A percentile compares a stretch with the other conserved stretches of the same genome.
These are phyloP conservation scores for Candida nitratophila DNA, from an alignment of 805 yeast species.

Conservation along the genomic window DNA sequence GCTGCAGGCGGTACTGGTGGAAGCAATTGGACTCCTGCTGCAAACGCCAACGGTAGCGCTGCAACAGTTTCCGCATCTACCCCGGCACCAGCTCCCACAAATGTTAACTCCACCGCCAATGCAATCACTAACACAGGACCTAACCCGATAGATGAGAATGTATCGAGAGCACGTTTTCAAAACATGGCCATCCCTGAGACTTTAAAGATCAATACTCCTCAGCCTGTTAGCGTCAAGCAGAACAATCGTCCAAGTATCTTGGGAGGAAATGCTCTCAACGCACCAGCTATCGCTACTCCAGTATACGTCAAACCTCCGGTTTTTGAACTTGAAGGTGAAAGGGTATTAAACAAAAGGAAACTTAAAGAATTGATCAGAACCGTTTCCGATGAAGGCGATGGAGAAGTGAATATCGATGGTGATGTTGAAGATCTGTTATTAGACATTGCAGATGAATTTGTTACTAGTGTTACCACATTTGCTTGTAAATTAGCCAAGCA, in stretches of 20 bases:
- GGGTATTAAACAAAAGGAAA: constrained; percentile 86
- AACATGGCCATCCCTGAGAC: constrained; percentile 67
- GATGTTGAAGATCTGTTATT: constrained; percentile 88
- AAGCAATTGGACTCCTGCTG: background rate
- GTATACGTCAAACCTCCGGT: constrained; percentile 69
- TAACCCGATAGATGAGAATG: constrained; percentile 21
- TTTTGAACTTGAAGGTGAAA: constrained; percentile 72
- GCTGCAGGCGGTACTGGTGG: background rate
- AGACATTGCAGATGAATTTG: constrained; percentile 94
- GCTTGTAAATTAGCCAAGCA: constrained; percentile 95
- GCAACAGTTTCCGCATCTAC: background rate
- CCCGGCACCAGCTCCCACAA: constrained; percentile 5
- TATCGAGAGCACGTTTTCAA: constrained; percentile 45
- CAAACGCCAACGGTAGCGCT: background rate
- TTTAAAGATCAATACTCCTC: constrained; percentile 58
- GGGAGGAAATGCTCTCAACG: constrained; percentile 73
- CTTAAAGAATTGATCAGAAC: constrained; percentile 79
- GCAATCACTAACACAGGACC: constrained; percentile 4
- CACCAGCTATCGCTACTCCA: constrained; percentile 71
- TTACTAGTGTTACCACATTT: constrained; percentile 81
- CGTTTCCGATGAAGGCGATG: constrained; percentile 82
- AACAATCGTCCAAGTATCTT: constrained; percentile 75
- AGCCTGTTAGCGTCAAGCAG: constrained; percentile 52
- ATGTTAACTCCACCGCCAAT: constrained; percentile 5
- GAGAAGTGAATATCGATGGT: constrained; percentile 86